Base-by-base conservation (phyloP, 2,329 filamentous ascomycete genomes). In the Aspergillus versicolor region DNA sequence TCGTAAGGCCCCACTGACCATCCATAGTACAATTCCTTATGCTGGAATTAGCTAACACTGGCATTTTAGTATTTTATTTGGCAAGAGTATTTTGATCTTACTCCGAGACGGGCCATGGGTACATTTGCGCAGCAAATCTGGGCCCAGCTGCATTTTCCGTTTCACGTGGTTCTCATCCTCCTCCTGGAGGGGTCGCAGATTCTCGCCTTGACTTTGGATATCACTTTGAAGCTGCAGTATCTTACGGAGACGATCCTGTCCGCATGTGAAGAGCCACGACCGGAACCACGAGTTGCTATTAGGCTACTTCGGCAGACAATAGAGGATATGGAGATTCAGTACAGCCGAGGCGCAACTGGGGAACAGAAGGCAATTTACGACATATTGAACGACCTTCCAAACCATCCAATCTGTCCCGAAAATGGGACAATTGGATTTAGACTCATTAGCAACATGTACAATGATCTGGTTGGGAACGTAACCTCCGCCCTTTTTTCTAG, bases 131-230 rank as follows among this genome's bases (percentile, higher is more conserved):
- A 88, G 61, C 82, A 86, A 50, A 71, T 84, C 15, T 77, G 76
- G 75, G 70, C 71, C 22, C 70, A 73, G 43, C 66, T 76, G 30
- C 86, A 88, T 70, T 83, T 87, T 58, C 85, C 85, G 0, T 84
- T 88, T 63, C 85, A 89, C 61, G 77, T 88, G 2, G 75, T 82
- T 5, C 79, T 89, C 32, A 81, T 87, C 13, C 79, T 88, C 6
- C 80, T 87, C n/a, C 81, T 87, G 44, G 85, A 88, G 64, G 86
- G 84, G 40, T 84, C 84, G 6, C 84, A 88, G 61, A 81, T 87
- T 47, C 72, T 81, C 12, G 73, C 80, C 2, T 71, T 81, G 38
- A 77, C 79, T 6, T 67, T 79, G 21, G 78, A 79, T 55, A 70
- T 75, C 19, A 70, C 72, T 0, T 58, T 77, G 46, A 80, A 77